Conservation (phyloP, 2,329 filamentous ascomycete genomes). For the Aureobasidium mangrovei region DNA sequence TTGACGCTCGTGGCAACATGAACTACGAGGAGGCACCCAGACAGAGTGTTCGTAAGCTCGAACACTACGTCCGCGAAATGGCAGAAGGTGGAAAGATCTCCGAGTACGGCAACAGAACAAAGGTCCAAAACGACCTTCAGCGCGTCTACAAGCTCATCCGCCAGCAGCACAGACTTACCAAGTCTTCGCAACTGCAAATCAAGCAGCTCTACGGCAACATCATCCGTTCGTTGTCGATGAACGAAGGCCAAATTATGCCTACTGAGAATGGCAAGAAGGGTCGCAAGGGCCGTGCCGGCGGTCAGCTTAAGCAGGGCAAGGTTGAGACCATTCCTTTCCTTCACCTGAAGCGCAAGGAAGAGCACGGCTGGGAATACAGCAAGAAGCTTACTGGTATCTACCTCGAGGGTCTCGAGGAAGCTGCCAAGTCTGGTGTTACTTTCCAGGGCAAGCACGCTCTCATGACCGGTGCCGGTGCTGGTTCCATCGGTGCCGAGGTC, state of each 20-base stretch:
- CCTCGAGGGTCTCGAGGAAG: conserved; percentile 82
- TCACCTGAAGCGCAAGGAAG: conserved; percentile 86
- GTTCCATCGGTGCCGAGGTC: conserved; percentile 95
- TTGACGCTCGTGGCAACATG: conserved; percentile 86
- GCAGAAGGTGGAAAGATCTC: conserved; percentile 96
- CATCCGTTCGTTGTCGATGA: conserved; percentile 90
- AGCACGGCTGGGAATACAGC: conserved; percentile 97
- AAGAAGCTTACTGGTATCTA: conserved; percentile 95
- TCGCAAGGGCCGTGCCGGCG: conserved; percentile 43
- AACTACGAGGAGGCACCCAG: conserved; percentile 83
- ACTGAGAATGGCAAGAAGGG: conserved; percentile 69
- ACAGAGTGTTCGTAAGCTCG: conserved; percentile 85
- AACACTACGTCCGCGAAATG: conserved; percentile 98
- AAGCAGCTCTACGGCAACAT: conserved; percentile 92
- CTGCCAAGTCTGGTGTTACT: conserved; percentile 76
- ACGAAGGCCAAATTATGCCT: conserved; percentile 92
- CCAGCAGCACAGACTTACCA: conserved; percentile 95
- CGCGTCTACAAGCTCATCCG: conserved; percentile 98
- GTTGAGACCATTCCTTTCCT: conserved; percentile 96
- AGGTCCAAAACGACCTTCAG: conserved; percentile 91
- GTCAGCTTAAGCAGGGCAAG: conserved; percentile 66
- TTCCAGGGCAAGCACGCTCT: conserved; percentile 93
- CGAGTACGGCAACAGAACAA: conserved; percentile 95
- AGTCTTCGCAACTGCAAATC: conserved; percentile 92
- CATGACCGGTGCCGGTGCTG: conserved; percentile 96